Base-by-base conservation (phyloP, 2,329 filamentous ascomycete species). In the Pseudogymnoascus pannorum region DNA sequence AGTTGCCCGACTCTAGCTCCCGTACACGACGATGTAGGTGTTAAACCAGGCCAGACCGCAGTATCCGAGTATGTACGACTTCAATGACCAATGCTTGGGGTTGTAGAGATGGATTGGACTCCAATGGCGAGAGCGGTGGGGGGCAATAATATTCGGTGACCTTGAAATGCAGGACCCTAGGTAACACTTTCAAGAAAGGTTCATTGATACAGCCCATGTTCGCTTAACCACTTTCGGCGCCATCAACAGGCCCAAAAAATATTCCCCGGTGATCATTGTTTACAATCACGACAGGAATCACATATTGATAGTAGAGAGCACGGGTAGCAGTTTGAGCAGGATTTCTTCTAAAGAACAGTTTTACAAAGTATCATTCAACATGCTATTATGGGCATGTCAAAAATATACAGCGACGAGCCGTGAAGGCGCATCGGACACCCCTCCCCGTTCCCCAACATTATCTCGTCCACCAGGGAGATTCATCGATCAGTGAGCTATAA, bases 301-400 rank as follows among this genome's bases (percentile, higher is more conserved):
- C 58, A 29, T 38, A 48, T 20, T 26, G 29, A 59, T 26, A 18
- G 11, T 6, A 22, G 35, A 48, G 16, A 44, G 8, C n/a, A 40
- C 16, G 22, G 44, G 16, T 20, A 51, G 40, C 29, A 48, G 35
- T 26, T 62, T 62, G 68, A 72, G 69, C 67, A 71, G 70, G 68
- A 68, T 70, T 64, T 61, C 29, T 35, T 72, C 68, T 72, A 58
- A 38, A 70, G 22, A 70, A 64, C 65, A 72, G 71, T 72, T 69
- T 67, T 72, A 73, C 71, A 71, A 62, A 65, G 68, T 66, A 68
- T 35, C 65, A 67, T 60, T 70, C 66, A 64, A 67, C 65, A 65
- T 68, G 64, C 66, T 63, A 66, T 66, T 65, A 67, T 64, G 61
- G 58, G 64, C 65, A 68, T 65, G 66, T 66, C 63, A 67, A 68